A percentile compares a stretch with the other conserved stretches of the same genome.
phyloP scores from a whole-genome alignment of 164 flowering plant species.

The Saururus chinensis region DNA sequence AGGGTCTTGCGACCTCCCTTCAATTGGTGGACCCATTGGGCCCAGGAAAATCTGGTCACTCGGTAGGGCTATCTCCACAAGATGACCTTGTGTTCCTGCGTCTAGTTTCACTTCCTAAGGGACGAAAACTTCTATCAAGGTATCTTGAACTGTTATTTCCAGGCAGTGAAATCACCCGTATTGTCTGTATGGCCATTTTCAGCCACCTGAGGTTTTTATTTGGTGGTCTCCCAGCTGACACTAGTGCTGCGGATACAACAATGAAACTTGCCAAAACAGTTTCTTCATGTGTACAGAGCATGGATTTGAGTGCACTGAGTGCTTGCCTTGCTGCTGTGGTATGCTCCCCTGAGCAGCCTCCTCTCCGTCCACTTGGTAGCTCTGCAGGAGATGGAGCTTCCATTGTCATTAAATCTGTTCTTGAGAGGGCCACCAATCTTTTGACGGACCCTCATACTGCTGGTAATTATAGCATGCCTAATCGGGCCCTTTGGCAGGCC shows the following conservation, averaged over 20 bases:
- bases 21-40: constrained; percentile 82
- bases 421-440: constrained; percentile 77
- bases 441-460: constrained; percentile 50
- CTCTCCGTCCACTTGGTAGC: constrained; percentile 87
- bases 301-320: constrained; percentile 84
- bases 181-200: constrained; percentile 88
- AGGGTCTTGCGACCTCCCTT: constrained; percentile 82
- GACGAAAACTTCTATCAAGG: constrained; percentile 62
- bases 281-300: constrained; percentile 38
- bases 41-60: constrained; percentile 32
- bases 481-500: constrained; percentile 77
- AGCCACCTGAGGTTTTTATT: constrained; percentile 86
- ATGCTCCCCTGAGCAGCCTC: constrained; percentile 89
- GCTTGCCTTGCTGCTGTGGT: constrained; percentile 92
- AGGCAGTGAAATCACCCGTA: constrained; percentile 60
- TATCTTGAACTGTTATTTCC: constrained; percentile 65
- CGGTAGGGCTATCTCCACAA: constrained; percentile 34
- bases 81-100: constrained; percentile 82
- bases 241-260: constrained; percentile 46
- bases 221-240: constrained; percentile 61
- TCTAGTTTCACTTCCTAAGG: constrained; percentile 82
- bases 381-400: constrained; percentile 87
- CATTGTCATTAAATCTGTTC: constrained; percentile 52
- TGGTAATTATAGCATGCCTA: constrained; percentile 34
- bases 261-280: constrained; percentile 44